Conservation (phyloP, 768 basidiomycete genomes). For the Rhizopogon vulgaris region DNA sequence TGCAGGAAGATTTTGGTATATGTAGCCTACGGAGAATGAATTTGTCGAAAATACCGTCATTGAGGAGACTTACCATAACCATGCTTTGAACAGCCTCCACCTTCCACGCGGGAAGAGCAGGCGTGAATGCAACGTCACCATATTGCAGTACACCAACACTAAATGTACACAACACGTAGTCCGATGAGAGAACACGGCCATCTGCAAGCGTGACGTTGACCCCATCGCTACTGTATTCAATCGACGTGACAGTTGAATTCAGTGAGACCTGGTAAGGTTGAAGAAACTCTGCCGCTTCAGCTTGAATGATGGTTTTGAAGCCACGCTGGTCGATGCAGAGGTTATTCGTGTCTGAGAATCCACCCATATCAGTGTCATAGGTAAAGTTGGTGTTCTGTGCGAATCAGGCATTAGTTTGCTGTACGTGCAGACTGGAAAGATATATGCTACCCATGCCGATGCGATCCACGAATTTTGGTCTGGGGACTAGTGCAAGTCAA, state of each 20-base stretch:
- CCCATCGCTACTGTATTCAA: slow-evolving; percentile 39
- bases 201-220: slow-evolving; percentile 42
- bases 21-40: slow-evolving; percentile 30
- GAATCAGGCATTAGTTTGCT: slow-evolving; percentile 4
- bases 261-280: slow-evolving; percentile 39
- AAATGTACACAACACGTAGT: slow-evolving; percentile 63
- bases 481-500: slow-evolving; percentile 49
- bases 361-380: slow-evolving; percentile 41
- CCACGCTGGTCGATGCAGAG: slow-evolving; percentile 58
- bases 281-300: slow-evolving; percentile 53
- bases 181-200: slow-evolving; percentile 39
- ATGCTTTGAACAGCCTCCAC: slow-evolving; percentile 58
- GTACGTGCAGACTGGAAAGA: background rate
- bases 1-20: slow-evolving; percentile 68
- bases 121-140: slow-evolving; percentile 50
- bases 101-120: slow-evolving; percentile 54
- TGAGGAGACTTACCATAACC: slow-evolving; percentile 39
- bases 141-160: slow-evolving; percentile 67
- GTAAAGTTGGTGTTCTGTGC: slow-evolving; percentile 60
- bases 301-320: slow-evolving; percentile 49
- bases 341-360: slow-evolving; percentile 49
- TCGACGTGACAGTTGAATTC: slow-evolving; percentile 43
- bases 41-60: background rate
- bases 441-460: slow-evolving; percentile 47
- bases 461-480: slow-evolving; percentile 60